Evolutionary conservation across 345 rosid genomes (phyloP).

Genomic region (Streptanthus diversifolius): DNA sequence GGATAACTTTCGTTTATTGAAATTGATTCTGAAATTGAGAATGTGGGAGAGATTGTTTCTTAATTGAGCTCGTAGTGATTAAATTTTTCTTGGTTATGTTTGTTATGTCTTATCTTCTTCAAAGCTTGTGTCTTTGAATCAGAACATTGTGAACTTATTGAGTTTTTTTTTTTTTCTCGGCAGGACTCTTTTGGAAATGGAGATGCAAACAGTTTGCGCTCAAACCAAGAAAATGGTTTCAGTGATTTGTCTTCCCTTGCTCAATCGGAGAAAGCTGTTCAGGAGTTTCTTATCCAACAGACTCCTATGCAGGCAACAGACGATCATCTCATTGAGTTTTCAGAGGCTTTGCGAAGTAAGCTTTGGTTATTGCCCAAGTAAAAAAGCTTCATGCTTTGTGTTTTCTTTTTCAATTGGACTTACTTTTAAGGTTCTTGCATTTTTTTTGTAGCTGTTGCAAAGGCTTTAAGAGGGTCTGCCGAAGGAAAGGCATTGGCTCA

Average conservation of each 20-base stretch:
- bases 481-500: slow-evolving; percentile 97
- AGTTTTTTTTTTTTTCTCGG: slow-evolving; percentile 6
- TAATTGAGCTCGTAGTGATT: background rate
- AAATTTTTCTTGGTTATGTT: background rate
- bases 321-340: slow-evolving; percentile 89
- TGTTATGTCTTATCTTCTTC: background rate
- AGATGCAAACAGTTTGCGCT: slow-evolving; percentile 41
- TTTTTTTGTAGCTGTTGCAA: slow-evolving; percentile 80
- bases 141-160: background rate
- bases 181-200: slow-evolving; percentile 54
- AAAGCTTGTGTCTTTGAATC: background rate
- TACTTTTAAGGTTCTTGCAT: background rate
- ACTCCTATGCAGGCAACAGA: slow-evolving; percentile 72
- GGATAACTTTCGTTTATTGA: background rate
- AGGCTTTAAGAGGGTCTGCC: slow-evolving; percentile 86
- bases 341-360: slow-evolving; percentile 94
- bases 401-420: slow-evolving; percentile 2
- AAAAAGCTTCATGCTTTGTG: background rate
- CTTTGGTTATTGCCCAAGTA: background rate
- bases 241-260: slow-evolving; percentile 43
- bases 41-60: background rate
- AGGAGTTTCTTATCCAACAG: slow-evolving; percentile 67
- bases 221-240: slow-evolving; percentile 51
- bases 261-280: slow-evolving; percentile 86
- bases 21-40: background rate